phyloP scores from a whole-genome alignment of 352 stramenopile species.

The Phytophthora capsici region DNA sequence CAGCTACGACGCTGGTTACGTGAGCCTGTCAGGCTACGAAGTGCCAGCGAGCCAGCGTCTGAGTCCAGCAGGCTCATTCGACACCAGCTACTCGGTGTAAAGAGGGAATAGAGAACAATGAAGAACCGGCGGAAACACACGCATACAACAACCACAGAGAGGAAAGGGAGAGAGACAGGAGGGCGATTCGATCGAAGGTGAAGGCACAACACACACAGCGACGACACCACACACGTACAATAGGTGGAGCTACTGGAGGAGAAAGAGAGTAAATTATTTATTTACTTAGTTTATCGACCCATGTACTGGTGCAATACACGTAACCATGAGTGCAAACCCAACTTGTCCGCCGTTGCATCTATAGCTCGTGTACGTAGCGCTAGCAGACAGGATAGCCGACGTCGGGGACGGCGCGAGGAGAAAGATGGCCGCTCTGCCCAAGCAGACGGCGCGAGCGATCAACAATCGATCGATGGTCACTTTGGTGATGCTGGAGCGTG shows the following conservation, averaged over 20 bases:
- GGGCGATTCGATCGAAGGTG: constrained; percentile 31
- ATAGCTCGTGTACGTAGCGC: too few relatives aligned
- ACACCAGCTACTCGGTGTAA: constrained; percentile 35
- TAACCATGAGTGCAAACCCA: constrained; percentile 17
- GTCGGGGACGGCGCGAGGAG: constrained; percentile 16
- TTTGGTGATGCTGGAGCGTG: constrained; percentile 7
- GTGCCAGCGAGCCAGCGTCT: constrained; percentile 48
- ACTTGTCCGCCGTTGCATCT: constrained; percentile 14
- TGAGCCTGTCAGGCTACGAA: constrained; percentile 76
- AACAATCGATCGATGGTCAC: constrained; percentile 19
- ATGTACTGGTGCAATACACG: constrained; percentile 37
- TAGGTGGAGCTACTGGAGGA: constrained; percentile 35
- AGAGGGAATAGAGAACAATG: constrained; percentile 4
- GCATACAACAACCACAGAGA: constrained; percentile 6
- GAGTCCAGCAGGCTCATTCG: constrained; percentile 24
- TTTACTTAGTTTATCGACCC: constrained; percentile 46
- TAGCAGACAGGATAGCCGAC: too few relatives aligned
- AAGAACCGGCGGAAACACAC: constrained; percentile 9
- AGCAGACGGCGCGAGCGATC: constrained; percentile 26
- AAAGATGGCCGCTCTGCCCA: constrained; percentile 20
- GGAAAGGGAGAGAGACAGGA: constrained; percentile 12
- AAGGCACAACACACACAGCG: constrained; percentile 25
- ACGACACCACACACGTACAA: constrained; percentile 46
- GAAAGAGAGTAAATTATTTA: constrained; percentile 51
- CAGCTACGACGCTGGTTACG: constrained; percentile 66